Percentiles rank a stretch among this genome's conserved stretches.
Evolutionary conservation across 2,329 filamentous ascomycete genomes (phyloP).

Genomic region (Cladosporium sp.): DNA sequence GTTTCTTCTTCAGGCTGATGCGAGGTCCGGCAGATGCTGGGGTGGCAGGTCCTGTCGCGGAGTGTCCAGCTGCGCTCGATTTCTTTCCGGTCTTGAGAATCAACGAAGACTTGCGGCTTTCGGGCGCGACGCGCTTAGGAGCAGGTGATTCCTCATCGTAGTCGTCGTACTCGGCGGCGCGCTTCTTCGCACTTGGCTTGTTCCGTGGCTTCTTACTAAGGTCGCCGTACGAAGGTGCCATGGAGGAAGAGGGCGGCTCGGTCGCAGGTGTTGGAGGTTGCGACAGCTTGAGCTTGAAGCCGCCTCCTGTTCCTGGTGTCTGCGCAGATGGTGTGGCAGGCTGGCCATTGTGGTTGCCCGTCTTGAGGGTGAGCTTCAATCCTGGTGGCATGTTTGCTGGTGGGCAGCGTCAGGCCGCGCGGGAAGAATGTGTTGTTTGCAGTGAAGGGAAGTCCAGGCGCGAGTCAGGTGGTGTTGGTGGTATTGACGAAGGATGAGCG

Average conservation of each 20-base stretch:
- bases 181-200: constrained; percentile 41
- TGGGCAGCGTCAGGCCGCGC: constrained; percentile 12
- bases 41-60: constrained; percentile 9
- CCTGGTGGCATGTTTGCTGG: constrained; percentile 12
- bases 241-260: constrained; percentile 33
- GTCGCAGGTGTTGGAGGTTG: constrained; percentile 32
- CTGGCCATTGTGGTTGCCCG: constrained; percentile 20
- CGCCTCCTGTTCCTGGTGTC: constrained; percentile 24
- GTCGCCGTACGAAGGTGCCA: constrained; percentile 30
- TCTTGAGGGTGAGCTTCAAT: constrained; percentile 30
- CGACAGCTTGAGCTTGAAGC: constrained; percentile 38
- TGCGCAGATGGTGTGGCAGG: constrained; percentile 32
- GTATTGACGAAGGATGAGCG: neutral
- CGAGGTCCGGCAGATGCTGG: constrained; percentile 17
- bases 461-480: neutral
- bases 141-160: constrained; percentile 38
- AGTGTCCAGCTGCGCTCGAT: constrained; percentile 11
- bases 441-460: neutral
- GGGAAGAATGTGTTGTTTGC: neutral
- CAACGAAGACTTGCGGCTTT: constrained; percentile 34
- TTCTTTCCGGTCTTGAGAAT: constrained; percentile 40
- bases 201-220: constrained; percentile 43
- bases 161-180: constrained; percentile 37
- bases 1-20: constrained; percentile 22
- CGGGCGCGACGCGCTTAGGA: constrained; percentile 35